Evolutionary conservation across 306 rosid species (phyloP), one percentile per base, ranked within the genome.

Genomic region (Gleditsia sinensis): DNA sequence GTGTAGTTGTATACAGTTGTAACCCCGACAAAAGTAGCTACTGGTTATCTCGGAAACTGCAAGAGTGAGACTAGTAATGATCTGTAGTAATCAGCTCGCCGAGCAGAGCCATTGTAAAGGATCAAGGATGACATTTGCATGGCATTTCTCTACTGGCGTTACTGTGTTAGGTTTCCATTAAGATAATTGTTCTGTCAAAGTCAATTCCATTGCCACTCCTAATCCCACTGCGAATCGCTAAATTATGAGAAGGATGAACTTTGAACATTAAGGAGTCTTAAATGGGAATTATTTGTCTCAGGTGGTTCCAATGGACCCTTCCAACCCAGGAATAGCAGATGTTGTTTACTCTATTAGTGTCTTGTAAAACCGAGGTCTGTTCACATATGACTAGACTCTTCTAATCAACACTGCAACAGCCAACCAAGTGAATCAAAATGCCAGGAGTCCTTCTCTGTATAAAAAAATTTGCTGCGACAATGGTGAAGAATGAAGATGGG

Each of bases 401-500:
- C 43, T 90, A 43, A 74, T n/a, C n/a, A n/a, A n/a, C n/a, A n/a
- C n/a, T n/a, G n/a, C n/a, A n/a, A n/a, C n/a, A n/a, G n/a, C n/a
- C 14, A 80, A 30, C 55, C 86, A 67, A 80, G 89, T 82, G 68
- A 57, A 58, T 9, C 83, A 78, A 36, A 76, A 86, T 75, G 89
- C 91, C n/a, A 75, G 72, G 75, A 25, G 56, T 36, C 75, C 85
- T 4, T 28, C 48, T 79, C 2, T 90, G 93, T 91, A 60, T 67
- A 40, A 30, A 3, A 23, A 80, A 81, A 14, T 84, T 88, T 72
- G 86, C 91, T 0, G 81, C 77, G 34, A 90, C 90, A 20, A 88
- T 88, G 90, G 82, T n/a, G n/a, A n/a, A n/a, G n/a, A n/a, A n/a
- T 86, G 49, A 90, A 88, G 73, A 84, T 90, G 96, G 89, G 90